Base-by-base conservation (phyloP, 1,139 yeast genomes). In the Suhomyces bokatorum region DNA sequence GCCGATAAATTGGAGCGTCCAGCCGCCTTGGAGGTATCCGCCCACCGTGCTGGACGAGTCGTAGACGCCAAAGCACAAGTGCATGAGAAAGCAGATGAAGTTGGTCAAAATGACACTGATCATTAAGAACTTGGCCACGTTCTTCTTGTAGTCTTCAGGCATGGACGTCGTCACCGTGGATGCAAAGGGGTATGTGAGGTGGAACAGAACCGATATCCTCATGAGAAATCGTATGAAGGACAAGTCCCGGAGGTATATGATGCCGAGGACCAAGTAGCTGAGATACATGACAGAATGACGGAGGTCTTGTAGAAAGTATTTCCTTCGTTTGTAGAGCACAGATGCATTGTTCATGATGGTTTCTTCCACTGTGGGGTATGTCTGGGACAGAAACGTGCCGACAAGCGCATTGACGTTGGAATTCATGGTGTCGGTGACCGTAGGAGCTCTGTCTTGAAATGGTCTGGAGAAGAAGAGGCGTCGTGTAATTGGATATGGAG, bases 1-100 rank as follows among this genome's bases (percentile, higher is more conserved):
- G 0, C 78, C 78, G 14, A 73, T 70, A 47, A 73, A 73, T 47
- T 71, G 73, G 4, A 73, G 50, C 1, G 73, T 56, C 37, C 69
- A 35, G 2, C 73, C 65, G 0, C 78, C 78, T 46, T 70, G 64
- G 12, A 69, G 55, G 38, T 52, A 59, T 2, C 54, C 54, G 20
- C 58, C 64, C 3, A 52, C 31, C 12, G 53, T 38, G 7, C 51
- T 51, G 26, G 58, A 45, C n/a, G 42, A 43, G 4, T 32, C 47
- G 42, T 60, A 60, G 3, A 52, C 55, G 3, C 74, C 73, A 46
- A 63, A 62, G 3, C 69, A 15, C 36, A 68, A 41, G 53, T 73
- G 78, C 17, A 49, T 47, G 1, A 60, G 10, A 5, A 61, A 32
- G 42, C 70, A 66, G 28, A 65, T 46, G 1, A 52, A 42, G 44